Evolutionary conservation across 148 eudicot species (phyloP).

Genomic region (Dianthus caryophyllus): DNA sequence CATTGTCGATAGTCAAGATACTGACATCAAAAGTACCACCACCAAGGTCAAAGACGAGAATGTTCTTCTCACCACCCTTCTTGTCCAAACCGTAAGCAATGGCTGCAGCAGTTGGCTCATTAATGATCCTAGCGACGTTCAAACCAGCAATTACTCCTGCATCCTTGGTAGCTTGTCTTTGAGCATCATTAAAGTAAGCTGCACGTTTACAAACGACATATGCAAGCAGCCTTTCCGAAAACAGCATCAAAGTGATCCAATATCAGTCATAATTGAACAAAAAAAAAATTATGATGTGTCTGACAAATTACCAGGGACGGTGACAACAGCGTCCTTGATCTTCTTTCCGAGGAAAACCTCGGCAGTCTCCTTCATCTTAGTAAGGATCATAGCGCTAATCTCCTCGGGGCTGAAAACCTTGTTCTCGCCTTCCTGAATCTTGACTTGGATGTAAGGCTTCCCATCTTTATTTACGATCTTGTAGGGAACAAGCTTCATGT

Average conservation of each 20-base stretch:
- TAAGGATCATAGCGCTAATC: conserved; percentile 57
- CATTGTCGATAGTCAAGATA: conserved; percentile 59
- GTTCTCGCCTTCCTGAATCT: conserved; percentile 47
- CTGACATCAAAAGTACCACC: conserved; percentile 73
- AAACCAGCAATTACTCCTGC: conserved; percentile 59
- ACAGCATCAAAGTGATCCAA: not conserved
- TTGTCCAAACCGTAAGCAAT: conserved; percentile 73
- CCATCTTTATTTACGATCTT: conserved; percentile 67
- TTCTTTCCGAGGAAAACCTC: conserved; percentile 57
- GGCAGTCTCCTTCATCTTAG: conserved; percentile 65
- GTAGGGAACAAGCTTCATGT: conserved; percentile 61
- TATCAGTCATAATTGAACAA: not conserved
- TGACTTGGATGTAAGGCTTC: conserved; percentile 54
- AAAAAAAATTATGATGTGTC: not conserved
- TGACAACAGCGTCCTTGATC: conserved; percentile 55
- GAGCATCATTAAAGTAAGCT: conserved; percentile 76
- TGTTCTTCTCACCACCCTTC: conserved; percentile 63
- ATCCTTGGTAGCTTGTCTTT: conserved; percentile 65
- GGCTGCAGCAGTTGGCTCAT: conserved; percentile 68
- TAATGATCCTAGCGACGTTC: conserved; percentile 58
- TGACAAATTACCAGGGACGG: conserved; percentile 47
- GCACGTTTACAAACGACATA: conserved; percentile 20
- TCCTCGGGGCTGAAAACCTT: conserved; percentile 70
- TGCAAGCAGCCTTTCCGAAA: not conserved
- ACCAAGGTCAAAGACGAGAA: conserved; percentile 74